Evolutionary conservation across 305 asterid species (phyloP), one percentile per base, ranked within the genome.

Genomic region (Vinca major): DNA sequence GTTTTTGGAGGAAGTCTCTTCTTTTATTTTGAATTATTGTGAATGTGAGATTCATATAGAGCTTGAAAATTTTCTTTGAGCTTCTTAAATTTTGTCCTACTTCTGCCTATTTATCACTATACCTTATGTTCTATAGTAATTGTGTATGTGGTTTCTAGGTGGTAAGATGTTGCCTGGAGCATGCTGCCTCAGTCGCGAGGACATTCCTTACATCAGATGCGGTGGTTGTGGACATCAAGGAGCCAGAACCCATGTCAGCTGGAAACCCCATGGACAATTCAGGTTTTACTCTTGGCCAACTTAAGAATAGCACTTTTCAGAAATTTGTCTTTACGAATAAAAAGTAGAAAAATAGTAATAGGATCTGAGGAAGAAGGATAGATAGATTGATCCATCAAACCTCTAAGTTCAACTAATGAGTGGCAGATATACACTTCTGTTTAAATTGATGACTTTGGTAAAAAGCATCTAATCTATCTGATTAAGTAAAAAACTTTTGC

Each of bases 91-190:
- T 26, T 57, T 3, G 19, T 5, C 12, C 47, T 1, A 13, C 3
- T 41, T 14, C 64, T 36, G 52, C 52, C 36, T 1, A 16, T 58
- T 20, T 37, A 39, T 37, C 2, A 5, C 33, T 26, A 26, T 39
- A 16, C 39, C 1, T n/a, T 16, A 16, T 13, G 4, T 1, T 57
- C 16, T 37, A 4, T 16, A 61, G 14, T 13, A 9, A 26, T 26
- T 3, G 26, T 58, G 14, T 36, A 36, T 39, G 26, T 61, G 65
- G 65, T 61, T 48, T 44, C 44, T 74, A 81, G 86, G 86, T 81
- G 70, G 86, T 81, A 63, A 68, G 86, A 74, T 81, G 86, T 72
- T 81, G 86, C 77, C 53, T 81, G 71, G 86, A 81, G 78, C 86
- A 81, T 74, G 83, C 86, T 0, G 79, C 86, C 11, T 81, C 86